These are phyloP conservation scores for Oryza glaberrima DNA, from an alignment of 176 grass and related monocot species.

Conservation along the genomic window DNA sequence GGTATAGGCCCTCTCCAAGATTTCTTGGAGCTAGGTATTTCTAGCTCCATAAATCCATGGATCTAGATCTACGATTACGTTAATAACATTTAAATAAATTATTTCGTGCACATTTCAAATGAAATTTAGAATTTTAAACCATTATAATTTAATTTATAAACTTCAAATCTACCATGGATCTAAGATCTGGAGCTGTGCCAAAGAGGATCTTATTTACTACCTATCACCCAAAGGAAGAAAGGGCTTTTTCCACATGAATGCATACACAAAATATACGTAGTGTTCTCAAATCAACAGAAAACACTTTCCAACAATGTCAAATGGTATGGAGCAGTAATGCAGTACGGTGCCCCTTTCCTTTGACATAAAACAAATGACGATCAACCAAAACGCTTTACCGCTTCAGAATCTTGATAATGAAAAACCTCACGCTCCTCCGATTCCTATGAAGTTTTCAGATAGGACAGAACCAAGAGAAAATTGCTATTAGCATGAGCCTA, in stretches of 20 bases:
- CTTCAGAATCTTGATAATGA: neutral
- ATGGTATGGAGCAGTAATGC: slow-evolving; percentile 10
- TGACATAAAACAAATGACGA: neutral
- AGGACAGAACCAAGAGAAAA: neutral
- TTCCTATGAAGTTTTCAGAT: neutral
- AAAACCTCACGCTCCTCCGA: neutral
- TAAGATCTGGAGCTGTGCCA: no score
- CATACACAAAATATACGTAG: neutral
- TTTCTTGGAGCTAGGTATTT: no score
- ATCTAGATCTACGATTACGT: no score
- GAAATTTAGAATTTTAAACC: no score
- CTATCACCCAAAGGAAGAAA: slow-evolving; percentile 10
- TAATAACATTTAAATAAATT: no score
- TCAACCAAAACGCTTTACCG: neutral
- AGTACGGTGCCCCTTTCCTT: neutral
- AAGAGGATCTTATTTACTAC: neutral
- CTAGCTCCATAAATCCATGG: no score
- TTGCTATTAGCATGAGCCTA: neutral
- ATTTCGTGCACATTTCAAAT: no score
- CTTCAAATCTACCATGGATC: no score
- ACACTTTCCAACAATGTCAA: neutral
- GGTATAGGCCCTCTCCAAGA: no score
- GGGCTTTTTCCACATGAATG: slow-evolving; percentile 12
- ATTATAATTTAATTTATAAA: no score
- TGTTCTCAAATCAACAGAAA: neutral